Base-by-base conservation (phyloP, 1,139 yeast genomes). In the Pneumocystis sp. region DNA sequence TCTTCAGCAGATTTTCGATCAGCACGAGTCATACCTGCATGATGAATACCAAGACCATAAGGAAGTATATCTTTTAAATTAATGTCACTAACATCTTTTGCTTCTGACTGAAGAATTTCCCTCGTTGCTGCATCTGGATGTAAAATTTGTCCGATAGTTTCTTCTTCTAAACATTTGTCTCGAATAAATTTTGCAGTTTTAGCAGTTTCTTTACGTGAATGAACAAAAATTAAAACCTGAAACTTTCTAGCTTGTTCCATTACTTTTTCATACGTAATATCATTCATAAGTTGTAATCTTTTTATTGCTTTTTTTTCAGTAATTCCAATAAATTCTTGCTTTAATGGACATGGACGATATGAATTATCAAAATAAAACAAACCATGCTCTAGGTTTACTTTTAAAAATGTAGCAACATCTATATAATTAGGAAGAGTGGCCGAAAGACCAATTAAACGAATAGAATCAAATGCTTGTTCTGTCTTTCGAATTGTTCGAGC, bases 361-460 rank as follows among this genome's bases (percentile, higher is more conserved):
- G 87, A 79, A 0, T 95, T 78, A 73, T 89, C 96, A 74, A 93
- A 93, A 73, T 82, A 89, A 73, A 87, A 91, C 3, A 87, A 73
- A 0, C 89, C 89, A 29, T 73, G 70, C 0, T 79, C 73, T 8
- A 81, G 76, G 45, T 85, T 83, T 1, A 89, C 97, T 61, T 86
- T 78, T 65, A 93, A 76, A 71, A 93, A 93, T 63, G 80, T 79
- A 0, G 96, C 96, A 57, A 93, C 97, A 74, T 93, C 97, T 65
- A 77, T 76, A 74, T 86, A 93, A 72, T 93, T 93, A 0, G 98
- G 97, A 66, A 93, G 80, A 0, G 98, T 93, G 0, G 98, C 98
- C 0, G 97, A 91, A 31, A 93, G 78, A 0, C 96, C 98, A 15
- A 93, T 85, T 15, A 93, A 75, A 68, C 98, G 79, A 0, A 84